A percentile compares a stretch with the other conserved stretches of the same genome.
phyloP scores from a whole-genome alignment of 2,329 filamentous ascomycete genomes.

The Ophiocordyceps sinensis region DNA sequence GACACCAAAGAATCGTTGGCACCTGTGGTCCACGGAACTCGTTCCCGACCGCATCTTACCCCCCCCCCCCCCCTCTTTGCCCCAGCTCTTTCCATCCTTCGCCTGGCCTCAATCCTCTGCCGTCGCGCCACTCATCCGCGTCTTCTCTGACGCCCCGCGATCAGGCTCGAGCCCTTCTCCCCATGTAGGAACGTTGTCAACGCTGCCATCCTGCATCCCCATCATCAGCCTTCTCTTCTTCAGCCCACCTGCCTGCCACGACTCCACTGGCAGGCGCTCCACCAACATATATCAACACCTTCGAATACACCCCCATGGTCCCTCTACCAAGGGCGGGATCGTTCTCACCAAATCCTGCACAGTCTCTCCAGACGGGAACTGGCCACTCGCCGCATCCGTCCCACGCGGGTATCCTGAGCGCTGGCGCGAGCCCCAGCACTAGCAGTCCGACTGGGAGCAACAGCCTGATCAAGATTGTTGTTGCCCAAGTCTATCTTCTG shows the following conservation, averaged over 20 bases:
- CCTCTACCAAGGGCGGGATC: constrained; percentile 47
- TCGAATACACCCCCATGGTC: constrained; percentile 36
- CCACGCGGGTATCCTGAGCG: constrained; percentile 41
- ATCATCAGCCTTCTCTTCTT: constrained; percentile 9
- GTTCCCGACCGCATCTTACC: constrained; percentile 1
- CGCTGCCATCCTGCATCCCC: constrained; percentile 12
- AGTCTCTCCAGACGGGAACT: constrained; percentile 40
- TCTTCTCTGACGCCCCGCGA: not conserved
- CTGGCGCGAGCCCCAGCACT: constrained; percentile 46
- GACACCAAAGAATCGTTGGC: not conserved
- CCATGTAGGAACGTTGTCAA: constrained; percentile 20
- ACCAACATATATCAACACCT: constrained; percentile 14
- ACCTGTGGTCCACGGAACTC: constrained; percentile 1
- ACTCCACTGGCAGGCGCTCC: constrained; percentile 21
- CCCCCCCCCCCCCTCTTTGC: not conserved
- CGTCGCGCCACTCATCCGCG: not conserved
- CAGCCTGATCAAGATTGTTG: constrained; percentile 79
- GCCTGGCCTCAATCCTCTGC: not conserved
- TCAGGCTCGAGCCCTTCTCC: constrained; percentile 4
- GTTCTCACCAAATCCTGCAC: constrained; percentile 47
- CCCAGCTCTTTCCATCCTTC: not conserved
- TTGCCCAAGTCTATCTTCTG: constrained; percentile 88
- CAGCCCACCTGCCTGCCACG: constrained; percentile 20
- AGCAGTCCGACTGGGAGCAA: constrained; percentile 47
- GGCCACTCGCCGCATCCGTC: constrained; percentile 43